Conservation (phyloP, 805 yeast genomes). For the Grigorovia jiainica region DNA sequence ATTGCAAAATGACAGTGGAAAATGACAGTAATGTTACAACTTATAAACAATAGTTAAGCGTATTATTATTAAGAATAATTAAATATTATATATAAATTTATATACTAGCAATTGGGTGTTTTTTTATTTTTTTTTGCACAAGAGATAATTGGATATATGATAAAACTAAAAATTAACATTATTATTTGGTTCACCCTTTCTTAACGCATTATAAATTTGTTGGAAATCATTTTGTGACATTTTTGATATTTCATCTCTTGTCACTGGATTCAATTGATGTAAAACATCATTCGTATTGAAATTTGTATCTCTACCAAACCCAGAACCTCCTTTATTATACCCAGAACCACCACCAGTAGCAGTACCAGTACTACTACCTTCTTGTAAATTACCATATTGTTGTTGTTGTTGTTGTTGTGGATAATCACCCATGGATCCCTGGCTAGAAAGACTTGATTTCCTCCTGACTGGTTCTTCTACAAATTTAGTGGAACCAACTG, state of each 20-base stretch:
- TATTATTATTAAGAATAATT: no score
- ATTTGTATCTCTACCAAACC: neutral
- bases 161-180: conserved; percentile 13
- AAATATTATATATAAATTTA: no score
- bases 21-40: no score
- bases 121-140: neutral
- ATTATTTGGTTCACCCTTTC: conserved; percentile 23
- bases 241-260: conserved; percentile 13
- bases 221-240: conserved; percentile 19
- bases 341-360: neutral
- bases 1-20: no score
- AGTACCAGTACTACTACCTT: neutral
- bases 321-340: no score
- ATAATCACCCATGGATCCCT: neutral
- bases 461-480: neutral
- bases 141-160: no score
- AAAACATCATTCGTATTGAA: neutral
- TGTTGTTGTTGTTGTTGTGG: neutral
- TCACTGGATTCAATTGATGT: neutral
- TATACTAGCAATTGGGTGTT: neutral
- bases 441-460: neutral
- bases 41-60: no score
- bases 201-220: conserved; percentile 12
- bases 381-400: conserved; percentile 2
- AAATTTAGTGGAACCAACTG: neutral